A percentile compares a stretch with the other conserved stretches of the same genome.
Evolutionary conservation across 2,329 filamentous ascomycete genomes (phyloP).

Genomic region (Amauroascus verrucosus): DNA sequence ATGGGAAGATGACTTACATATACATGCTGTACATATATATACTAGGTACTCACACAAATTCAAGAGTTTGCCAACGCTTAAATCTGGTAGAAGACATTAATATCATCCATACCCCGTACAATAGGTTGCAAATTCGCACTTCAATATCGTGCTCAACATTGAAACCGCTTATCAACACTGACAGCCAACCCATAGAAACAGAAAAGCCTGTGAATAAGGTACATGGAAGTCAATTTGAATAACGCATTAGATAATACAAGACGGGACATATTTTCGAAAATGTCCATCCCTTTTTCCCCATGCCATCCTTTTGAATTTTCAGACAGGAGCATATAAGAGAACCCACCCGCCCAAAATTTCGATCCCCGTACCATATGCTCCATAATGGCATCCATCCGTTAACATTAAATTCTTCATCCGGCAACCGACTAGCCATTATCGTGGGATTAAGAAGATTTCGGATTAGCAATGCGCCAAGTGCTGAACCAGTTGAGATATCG

Average conservation of each 20-base stretch:
- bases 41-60: neutral
- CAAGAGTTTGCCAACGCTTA: neutral
- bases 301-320: neutral
- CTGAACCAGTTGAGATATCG: constrained; percentile 89
- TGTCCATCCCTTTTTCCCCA: neutral
- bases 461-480: constrained; percentile 73
- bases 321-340: neutral
- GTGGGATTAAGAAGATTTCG: neutral
- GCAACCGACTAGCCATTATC: neutral
- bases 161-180: neutral
- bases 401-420: neutral
- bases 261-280: neutral
- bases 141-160: neutral
- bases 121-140: too few relatives aligned
- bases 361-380: neutral
- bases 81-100: too few relatives aligned
- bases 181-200: neutral
- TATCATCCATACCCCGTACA: too few relatives aligned
- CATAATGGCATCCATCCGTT: neutral
- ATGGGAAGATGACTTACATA: neutral
- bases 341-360: neutral
- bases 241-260: neutral
- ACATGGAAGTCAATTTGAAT: constrained; percentile 4
- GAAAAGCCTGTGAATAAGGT: neutral
- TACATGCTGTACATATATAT: neutral